Evolutionary conservation across 192 early-diverging fungal genomes (phyloP), one percentile per base, ranked within the genome.

Genomic region (Coemansia nantahalensis): DNA sequence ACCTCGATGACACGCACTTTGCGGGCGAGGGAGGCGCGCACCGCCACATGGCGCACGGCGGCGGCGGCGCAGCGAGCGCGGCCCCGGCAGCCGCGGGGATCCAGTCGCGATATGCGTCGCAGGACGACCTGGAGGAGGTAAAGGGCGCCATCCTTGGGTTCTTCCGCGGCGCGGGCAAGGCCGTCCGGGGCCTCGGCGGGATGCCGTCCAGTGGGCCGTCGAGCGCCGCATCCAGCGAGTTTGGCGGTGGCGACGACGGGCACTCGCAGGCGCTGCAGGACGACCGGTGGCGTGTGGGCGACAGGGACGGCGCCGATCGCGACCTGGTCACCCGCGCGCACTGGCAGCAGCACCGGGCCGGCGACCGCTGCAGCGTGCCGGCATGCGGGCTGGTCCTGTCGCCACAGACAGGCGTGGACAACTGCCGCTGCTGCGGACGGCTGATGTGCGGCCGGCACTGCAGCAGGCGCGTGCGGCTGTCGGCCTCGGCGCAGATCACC

Each of bases 371-470:
- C 41, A 45, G 51, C 22, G 50, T 63, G 26, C 60, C 60, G 0
- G 67, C 60, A 11, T 70, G 67, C 34, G 35, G 42, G 1, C 12
- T 39, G 3, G 17, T 15, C 19, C 66, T 67, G 39, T 12, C 44
- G 2, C 15, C 37, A 22, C 51, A 57, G 14, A 47, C 31, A 8
- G 33, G 48, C 15, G 43, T 21, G 0, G 30, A 37, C 22, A 59
- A 67, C 43, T 55, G 59, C 42, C 54, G 44, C 45, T 80, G 82
- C 30, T 88, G 86, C 45, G 86, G 86, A 0, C 62, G 80, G 24
- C 31, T 86, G 17, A 82, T 81, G 63, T 88, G 86, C 45, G 76
- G 74, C 15, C 51, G 60, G 19, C 86, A 88, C 47, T 80, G 78
- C 23, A 75, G 61, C 1, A 79, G 75, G 40, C 58, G 73, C 24